These are phyloP conservation scores for Xylona heveae DNA, from an alignment of 495 filamentous ascomycete species.

Conservation along the genomic window DNA sequence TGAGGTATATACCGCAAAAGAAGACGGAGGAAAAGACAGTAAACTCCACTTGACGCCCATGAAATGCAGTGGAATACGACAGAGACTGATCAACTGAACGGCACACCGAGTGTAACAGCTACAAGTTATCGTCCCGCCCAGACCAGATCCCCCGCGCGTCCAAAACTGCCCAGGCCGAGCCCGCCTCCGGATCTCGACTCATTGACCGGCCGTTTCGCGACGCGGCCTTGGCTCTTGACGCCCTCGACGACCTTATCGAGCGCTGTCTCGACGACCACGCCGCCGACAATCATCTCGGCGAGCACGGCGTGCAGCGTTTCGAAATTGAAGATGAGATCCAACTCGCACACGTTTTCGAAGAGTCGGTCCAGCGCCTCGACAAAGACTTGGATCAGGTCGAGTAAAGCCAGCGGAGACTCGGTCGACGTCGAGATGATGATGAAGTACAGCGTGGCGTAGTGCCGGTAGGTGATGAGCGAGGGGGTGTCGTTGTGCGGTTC, in stretches of 20 bases:
- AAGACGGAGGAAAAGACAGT: constrained; percentile 1
- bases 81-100: too few species aligned
- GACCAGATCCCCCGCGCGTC: constrained; percentile 2
- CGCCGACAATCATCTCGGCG: constrained; percentile 88
- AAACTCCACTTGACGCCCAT: background rate
- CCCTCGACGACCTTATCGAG: constrained; percentile 71
- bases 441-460: constrained; percentile 96
- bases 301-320: constrained; percentile 86
- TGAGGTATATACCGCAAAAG: background rate
- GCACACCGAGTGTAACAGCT: background rate
- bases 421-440: constrained; percentile 96
- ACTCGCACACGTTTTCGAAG: constrained; percentile 95
- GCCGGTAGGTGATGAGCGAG: constrained; percentile 90
- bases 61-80: too few species aligned
- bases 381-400: constrained; percentile 95
- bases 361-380: constrained; percentile 86
- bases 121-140: constrained; percentile 3
- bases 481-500: constrained; percentile 64
- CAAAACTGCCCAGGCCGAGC: background rate
- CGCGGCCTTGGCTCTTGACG: constrained; percentile 55
- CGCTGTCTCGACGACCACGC: constrained; percentile 86
- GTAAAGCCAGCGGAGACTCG: constrained; percentile 83
- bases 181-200: background rate
- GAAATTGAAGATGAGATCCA: constrained; percentile 97
- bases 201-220: constrained; percentile 36